Evolutionary conservation across 1,139 yeast species (phyloP).

Genomic region (Zygotorulaspora mrakii): DNA sequence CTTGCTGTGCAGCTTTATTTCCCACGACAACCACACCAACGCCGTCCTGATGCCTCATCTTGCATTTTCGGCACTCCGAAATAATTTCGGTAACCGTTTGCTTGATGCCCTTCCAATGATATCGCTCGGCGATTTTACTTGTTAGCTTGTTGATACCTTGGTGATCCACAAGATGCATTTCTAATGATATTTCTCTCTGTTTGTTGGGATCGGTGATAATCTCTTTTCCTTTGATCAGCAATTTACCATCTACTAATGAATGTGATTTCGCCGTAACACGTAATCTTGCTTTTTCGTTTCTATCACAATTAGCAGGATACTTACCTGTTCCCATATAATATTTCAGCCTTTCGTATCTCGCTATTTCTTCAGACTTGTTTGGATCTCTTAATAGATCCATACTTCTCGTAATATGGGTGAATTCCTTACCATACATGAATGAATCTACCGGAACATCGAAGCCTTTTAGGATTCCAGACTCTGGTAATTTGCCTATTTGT

Average conservation of each 20-base stretch:
- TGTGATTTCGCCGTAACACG: constrained; percentile 82
- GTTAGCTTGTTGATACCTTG: constrained; percentile 93
- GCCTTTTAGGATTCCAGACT: constrained; percentile 85
- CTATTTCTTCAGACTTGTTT: constrained; percentile 29
- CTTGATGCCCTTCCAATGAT: constrained; percentile 89
- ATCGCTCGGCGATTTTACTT: constrained; percentile 67
- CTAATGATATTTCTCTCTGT: constrained; percentile 73
- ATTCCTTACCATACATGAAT: constrained; percentile 60
- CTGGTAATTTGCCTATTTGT: constrained; percentile 70
- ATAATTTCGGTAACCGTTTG: constrained; percentile 81
- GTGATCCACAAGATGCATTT: constrained; percentile 64
- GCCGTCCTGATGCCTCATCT: constrained; percentile 42
- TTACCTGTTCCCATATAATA: constrained; percentile 78
- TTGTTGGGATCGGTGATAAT: constrained; percentile 72
- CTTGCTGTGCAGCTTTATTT: constrained; percentile 27
- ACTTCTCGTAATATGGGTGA: constrained; percentile 38
- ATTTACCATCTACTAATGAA: constrained; percentile 61
- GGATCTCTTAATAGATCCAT: constrained; percentile 33
- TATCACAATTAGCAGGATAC: constrained; percentile 78
- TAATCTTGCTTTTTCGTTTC: constrained; percentile 80
- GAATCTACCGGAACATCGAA: constrained; percentile 81
- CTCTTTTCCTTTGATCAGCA: constrained; percentile 74
- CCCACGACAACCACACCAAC: constrained; percentile 32
- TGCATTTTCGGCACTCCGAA: constrained; percentile 70
- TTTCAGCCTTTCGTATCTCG: constrained; percentile 66